Percentiles rank a stretch among this genome's conserved stretches.
Evolutionary conservation across 768 basidiomycete species (phyloP).

Genomic region (Serendipita sp.): DNA sequence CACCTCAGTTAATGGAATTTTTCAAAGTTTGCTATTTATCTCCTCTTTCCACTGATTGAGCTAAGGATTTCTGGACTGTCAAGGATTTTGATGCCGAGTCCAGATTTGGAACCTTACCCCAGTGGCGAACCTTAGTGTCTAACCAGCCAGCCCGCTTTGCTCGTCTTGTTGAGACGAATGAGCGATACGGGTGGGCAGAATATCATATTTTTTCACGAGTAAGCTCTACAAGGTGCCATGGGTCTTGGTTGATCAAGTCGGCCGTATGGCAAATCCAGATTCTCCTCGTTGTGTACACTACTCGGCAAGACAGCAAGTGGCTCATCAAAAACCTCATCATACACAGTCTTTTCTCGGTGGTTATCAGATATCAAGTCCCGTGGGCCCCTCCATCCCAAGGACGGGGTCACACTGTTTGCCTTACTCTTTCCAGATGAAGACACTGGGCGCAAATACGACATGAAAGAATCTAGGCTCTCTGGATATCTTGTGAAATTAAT

Average conservation of each 20-base stretch:
- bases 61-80: too few species aligned
- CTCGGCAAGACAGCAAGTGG: neutral
- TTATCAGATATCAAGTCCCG: neutral
- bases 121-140: too few species aligned
- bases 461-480: slow-evolving; percentile 50
- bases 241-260: neutral
- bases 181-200: neutral
- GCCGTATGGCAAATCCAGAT: neutral
- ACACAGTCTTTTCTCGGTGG: slow-evolving; percentile 9
- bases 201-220: neutral
- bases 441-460: slow-evolving; percentile 44
- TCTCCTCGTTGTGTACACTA: neutral
- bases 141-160: too few species aligned
- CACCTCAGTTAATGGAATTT: too few species aligned
- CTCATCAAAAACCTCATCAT: neutral
- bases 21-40: too few species aligned
- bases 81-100: too few species aligned
- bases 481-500: slow-evolving; percentile 32
- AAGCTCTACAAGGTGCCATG: neutral
- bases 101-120: too few species aligned
- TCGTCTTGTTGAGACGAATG: too few species aligned
- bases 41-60: too few species aligned
- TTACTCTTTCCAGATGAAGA: slow-evolving; percentile 81
- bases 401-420: slow-evolving; percentile 45
- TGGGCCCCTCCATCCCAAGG: slow-evolving; percentile 33